Evolutionary conservation across 345 rosid genomes (phyloP).

Genomic region (Aquilaria malaccensis): DNA sequence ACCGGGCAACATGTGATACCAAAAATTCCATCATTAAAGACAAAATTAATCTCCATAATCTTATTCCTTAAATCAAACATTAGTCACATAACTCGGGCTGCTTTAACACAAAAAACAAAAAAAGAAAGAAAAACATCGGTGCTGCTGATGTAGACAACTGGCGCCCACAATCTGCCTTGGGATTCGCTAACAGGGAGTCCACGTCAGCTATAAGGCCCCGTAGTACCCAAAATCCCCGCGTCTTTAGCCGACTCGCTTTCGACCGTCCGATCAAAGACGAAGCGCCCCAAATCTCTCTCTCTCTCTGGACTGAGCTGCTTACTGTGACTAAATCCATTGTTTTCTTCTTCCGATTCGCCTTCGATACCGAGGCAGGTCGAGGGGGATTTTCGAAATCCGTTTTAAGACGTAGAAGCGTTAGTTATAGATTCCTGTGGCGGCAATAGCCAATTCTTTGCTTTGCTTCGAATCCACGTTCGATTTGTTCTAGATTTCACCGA

Average conservation of each 20-base stretch:
- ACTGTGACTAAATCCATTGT: not conserved
- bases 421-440: conserved; percentile 21
- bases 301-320: not conserved
- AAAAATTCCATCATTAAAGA: too few species aligned
- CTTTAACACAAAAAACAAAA: not conserved
- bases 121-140: not conserved
- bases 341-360: not conserved
- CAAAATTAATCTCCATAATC: too few species aligned
- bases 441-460: conserved; percentile 41
- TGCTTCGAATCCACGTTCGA: conserved; percentile 49
- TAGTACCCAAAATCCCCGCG: conserved; percentile 5
- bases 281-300: conserved; percentile 5
- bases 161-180: conserved; percentile 14
- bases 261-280: conserved; percentile 18
- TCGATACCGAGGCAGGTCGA: not conserved
- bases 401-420: not conserved
- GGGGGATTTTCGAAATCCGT: conserved; percentile 16
- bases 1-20: too few species aligned
- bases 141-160: conserved; percentile 7
- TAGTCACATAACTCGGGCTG: not conserved
- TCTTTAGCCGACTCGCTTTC: not conserved
- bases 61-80: not conserved
- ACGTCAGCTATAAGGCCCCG: conserved; percentile 4
- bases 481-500: conserved; percentile 10
- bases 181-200: conserved; percentile 16